Conservation (phyloP, 1,284 basidiomycete genomes). For the Melampsora abietis-canadensis region DNA sequence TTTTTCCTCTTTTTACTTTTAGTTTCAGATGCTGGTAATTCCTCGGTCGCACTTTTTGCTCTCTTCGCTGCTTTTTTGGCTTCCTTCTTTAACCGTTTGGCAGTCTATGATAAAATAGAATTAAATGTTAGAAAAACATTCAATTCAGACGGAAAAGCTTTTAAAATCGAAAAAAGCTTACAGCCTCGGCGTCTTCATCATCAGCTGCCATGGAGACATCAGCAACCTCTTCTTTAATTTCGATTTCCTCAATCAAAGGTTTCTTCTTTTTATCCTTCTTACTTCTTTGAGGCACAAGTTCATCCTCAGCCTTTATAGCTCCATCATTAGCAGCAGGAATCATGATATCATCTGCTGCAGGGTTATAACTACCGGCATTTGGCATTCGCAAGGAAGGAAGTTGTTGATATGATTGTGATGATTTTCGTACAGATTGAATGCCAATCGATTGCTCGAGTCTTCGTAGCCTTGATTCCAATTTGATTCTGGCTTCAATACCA, state of each 20-base stretch:
- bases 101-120: conserved; percentile 10
- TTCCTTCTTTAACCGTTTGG: conserved; percentile 5
- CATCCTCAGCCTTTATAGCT: conserved; percentile 55
- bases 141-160: conserved; percentile 32
- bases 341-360: conserved; percentile 71
- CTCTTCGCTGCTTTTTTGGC: neutral
- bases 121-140: conserved; percentile 13
- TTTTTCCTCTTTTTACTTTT: conserved; percentile 45
- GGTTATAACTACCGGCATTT: conserved; percentile 73
- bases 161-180: conserved; percentile 56
- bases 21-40: conserved; percentile 29
- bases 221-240: neutral
- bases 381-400: conserved; percentile 70
- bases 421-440: conserved; percentile 63
- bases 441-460: conserved; percentile 80
- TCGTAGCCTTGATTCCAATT: conserved; percentile 88
- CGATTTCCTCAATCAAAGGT: conserved; percentile 37
- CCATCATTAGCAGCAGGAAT: conserved; percentile 69
- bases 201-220: conserved; percentile 46
- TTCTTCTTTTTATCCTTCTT: conserved; percentile 60
- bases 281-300: conserved; percentile 64
- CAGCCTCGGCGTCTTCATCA: conserved; percentile 59
- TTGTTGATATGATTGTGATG: conserved; percentile 62
- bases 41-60: neutral
- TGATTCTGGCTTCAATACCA: conserved; percentile 86